phyloP scores from a whole-genome alignment of 441 rosid genomes.

The Populus hybrid region DNA sequence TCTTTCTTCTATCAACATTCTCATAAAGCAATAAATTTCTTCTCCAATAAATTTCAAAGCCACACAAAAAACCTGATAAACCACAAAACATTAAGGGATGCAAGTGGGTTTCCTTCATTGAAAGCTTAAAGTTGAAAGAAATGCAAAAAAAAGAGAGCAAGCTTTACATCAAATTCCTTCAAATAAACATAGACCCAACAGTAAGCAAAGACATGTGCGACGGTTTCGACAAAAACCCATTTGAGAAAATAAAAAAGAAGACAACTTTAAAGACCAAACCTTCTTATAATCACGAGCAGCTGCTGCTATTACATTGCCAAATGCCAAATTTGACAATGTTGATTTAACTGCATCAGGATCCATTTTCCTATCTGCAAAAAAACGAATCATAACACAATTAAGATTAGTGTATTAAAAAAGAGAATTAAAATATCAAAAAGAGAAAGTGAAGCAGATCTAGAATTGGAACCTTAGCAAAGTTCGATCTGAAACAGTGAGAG shows the following conservation, averaged over 20 bases:
- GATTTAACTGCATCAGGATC: slow-evolving; percentile 88
- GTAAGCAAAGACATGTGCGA: background rate
- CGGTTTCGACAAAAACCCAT: background rate
- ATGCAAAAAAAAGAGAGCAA: background rate
- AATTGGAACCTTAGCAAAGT: background rate
- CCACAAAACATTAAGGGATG: background rate
- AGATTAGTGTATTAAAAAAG: background rate
- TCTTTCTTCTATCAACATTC: background rate
- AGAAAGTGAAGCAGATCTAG: background rate
- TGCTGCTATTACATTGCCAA: slow-evolving; percentile 91
- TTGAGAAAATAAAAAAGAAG: background rate
- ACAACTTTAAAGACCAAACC: slow-evolving; percentile 32
- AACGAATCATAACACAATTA: background rate
- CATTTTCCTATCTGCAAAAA: slow-evolving; percentile 36
- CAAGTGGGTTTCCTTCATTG: background rate
- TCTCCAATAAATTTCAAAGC: background rate
- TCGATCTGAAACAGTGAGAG: background rate
- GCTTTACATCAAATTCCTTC: background rate
- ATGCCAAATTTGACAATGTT: slow-evolving; percentile 75
- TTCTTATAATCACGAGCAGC: slow-evolving; percentile 93
- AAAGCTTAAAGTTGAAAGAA: background rate
- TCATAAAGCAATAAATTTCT: background rate
- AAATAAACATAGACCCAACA: background rate
- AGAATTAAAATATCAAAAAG: background rate
- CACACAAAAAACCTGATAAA: background rate